Base-by-base conservation (phyloP, 805 yeast genomes). In the Martiniozyma abietophila region DNA sequence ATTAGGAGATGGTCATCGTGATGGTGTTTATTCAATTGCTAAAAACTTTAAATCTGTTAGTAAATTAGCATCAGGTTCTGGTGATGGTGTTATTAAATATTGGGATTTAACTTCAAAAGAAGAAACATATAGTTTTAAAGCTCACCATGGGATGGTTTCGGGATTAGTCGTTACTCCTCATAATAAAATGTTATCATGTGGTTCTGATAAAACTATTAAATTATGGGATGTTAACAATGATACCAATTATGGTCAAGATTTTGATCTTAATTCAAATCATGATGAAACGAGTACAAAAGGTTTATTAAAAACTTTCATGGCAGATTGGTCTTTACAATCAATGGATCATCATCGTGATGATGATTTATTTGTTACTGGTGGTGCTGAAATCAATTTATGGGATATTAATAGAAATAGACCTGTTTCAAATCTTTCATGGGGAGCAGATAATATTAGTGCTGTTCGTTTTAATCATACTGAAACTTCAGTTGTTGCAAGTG, bases 11-110 rank as follows among this genome's bases (percentile, higher is more conserved):
- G 98, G 98, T 7, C 98, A 94, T 53, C 65, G 89, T 38, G 98
- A 92, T 54, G 97, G 96, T 39, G 85, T 92, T 10, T 89, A 92
- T 57, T 64, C 78, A 12, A 71, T 92, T 30, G 94, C 96, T 5
- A 81, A 80, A 56, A 81, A 88, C 57, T 75, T 75, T 52, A 59
- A 69, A 28, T 64, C 71, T 29, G 66, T 86, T 32, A 81, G 76
- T 49, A 77, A 76, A 50, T 59, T 89, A 19, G 96, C 96, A 3
- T 74, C 92, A 8, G 96, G 96, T 8, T 77, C 92, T 6, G 98
- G 95, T 23, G 99, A 92, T 56, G 99, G 99, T 49, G 74, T 82
- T 5, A 71, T 92, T 44, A 92, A 92, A 55, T 82, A 84, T 52
- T 92, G 98, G 98, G 83, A 89, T 58, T 58, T 89, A 59, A 73